These are phyloP conservation scores for Pseudoneurospora amorphoporcata DNA, from an alignment of 495 filamentous ascomycete species.

Conservation along the genomic window DNA sequence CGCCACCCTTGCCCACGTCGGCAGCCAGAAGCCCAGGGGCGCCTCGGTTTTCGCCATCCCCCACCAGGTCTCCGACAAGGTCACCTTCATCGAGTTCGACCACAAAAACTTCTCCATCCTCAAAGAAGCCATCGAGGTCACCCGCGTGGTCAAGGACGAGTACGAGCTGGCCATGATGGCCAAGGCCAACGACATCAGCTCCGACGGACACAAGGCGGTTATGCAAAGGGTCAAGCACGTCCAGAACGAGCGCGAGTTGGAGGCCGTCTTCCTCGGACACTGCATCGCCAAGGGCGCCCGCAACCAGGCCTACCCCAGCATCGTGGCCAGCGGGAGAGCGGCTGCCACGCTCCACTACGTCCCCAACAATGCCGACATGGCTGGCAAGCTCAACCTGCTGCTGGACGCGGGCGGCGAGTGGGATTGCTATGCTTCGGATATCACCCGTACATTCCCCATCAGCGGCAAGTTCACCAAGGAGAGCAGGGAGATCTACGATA, in stretches of 20 bases:
- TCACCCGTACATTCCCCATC: slow-evolving; percentile 84
- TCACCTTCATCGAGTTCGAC: slow-evolving; percentile 54
- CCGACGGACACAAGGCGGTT: slow-evolving; percentile 62
- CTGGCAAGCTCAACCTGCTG: slow-evolving; percentile 61
- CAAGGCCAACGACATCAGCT: slow-evolving; percentile 73
- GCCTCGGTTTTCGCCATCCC: slow-evolving; percentile 58
- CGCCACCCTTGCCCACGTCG: slow-evolving; percentile 41
- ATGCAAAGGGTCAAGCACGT: slow-evolving; percentile 54
- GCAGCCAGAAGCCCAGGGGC: slow-evolving; percentile 28
- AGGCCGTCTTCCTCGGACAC: slow-evolving; percentile 63
- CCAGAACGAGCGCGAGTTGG: slow-evolving; percentile 72
- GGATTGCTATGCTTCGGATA: slow-evolving; percentile 72
- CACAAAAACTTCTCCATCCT: slow-evolving; percentile 50
- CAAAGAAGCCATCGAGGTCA: slow-evolving; percentile 67
- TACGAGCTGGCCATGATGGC: slow-evolving; percentile 77
- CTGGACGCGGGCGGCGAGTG: slow-evolving; percentile 81
- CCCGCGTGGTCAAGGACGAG: slow-evolving; percentile 69
- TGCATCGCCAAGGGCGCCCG: slow-evolving; percentile 65
- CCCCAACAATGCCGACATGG: slow-evolving; percentile 58
- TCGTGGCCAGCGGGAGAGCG: slow-evolving; percentile 65
- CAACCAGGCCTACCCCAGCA: slow-evolving; percentile 76
- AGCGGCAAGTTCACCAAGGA: slow-evolving; percentile 63
- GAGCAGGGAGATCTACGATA: slow-evolving; percentile 69
- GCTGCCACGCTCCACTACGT: slow-evolving; percentile 85
- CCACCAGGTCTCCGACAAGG: slow-evolving; percentile 54